Evolutionary conservation across 805 yeast genomes (phyloP).

Genomic region (Starmera dryadoides): DNA sequence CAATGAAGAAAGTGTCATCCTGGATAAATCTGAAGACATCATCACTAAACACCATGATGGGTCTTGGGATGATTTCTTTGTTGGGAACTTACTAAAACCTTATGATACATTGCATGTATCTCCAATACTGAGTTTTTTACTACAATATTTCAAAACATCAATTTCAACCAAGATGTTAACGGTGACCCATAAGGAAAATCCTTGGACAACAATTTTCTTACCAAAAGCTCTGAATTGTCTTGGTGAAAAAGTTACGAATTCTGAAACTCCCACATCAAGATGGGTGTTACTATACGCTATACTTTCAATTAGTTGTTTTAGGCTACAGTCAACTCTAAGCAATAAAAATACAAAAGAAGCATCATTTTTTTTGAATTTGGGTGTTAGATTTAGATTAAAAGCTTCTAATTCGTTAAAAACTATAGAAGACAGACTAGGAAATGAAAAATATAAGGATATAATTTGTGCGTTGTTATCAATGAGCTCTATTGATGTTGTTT

Average conservation of each 20-base stretch:
- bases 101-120: conserved; percentile 55
- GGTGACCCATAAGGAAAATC: conserved; percentile 63
- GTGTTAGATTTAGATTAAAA: conserved; percentile 66
- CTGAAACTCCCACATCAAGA: conserved; percentile 67
- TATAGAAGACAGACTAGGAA: conserved; percentile 37
- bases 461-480: conserved; percentile 76
- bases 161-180: conserved; percentile 79
- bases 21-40: conserved; percentile 30
- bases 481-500: conserved; percentile 82
- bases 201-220: conserved; percentile 83
- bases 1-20: too few relatives aligned
- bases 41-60: conserved; percentile 32
- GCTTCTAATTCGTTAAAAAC: conserved; percentile 60
- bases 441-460: conserved; percentile 76
- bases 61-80: conserved; percentile 25
- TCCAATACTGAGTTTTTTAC: conserved; percentile 64
- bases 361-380: conserved; percentile 64
- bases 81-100: conserved; percentile 33
- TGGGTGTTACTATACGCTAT: conserved; percentile 73
- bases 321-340: conserved; percentile 64
- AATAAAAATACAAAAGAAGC: conserved; percentile 57
- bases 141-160: conserved; percentile 64
- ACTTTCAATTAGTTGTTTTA: conserved; percentile 76
- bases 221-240: conserved; percentile 78
- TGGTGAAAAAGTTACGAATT: conserved; percentile 72